Evolutionary conservation across 1,139 yeast species (phyloP).

Genomic region (Candida sanyaensis): DNA sequence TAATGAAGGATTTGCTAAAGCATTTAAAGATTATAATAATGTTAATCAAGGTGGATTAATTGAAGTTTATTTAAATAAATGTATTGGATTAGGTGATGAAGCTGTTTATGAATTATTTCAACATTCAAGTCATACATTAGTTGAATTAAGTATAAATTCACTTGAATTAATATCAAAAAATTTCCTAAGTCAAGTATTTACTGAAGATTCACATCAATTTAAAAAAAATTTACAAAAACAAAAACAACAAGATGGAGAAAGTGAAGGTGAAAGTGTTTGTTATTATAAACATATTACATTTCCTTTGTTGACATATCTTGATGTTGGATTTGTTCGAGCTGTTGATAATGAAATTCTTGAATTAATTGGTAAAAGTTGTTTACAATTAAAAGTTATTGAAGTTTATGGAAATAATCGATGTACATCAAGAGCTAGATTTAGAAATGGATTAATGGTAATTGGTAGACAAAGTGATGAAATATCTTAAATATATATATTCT

Average conservation of each 20-base stretch:
- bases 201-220: conserved; percentile 33
- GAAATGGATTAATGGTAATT: conserved; percentile 61
- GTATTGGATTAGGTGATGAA: conserved; percentile 62
- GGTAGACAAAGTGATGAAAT: conserved; percentile 63
- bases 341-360: conserved; percentile 66
- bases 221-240: conserved; percentile 30
- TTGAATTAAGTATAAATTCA: conserved; percentile 72
- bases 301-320: conserved; percentile 64
- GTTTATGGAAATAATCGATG: conserved; percentile 79
- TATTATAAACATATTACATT: conserved; percentile 24
- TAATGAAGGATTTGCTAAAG: conserved; percentile 58
- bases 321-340: conserved; percentile 74
- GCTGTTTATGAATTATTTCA: conserved; percentile 59
- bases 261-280: conserved; percentile 10
- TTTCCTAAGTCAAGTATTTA: conserved; percentile 46
- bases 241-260: conserved; percentile 13
- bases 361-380: conserved; percentile 55
- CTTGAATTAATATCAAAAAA: conserved; percentile 55
- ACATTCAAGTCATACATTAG: conserved; percentile 68
- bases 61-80: conserved; percentile 64
- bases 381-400: conserved; percentile 64
- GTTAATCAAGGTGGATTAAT: conserved; percentile 59
- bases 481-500: conserved; percentile 3
- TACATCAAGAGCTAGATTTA: conserved; percentile 52
- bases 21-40: conserved; percentile 46